phyloP scores from a whole-genome alignment of 768 basidiomycete species.

The Suillus alpinus region DNA sequence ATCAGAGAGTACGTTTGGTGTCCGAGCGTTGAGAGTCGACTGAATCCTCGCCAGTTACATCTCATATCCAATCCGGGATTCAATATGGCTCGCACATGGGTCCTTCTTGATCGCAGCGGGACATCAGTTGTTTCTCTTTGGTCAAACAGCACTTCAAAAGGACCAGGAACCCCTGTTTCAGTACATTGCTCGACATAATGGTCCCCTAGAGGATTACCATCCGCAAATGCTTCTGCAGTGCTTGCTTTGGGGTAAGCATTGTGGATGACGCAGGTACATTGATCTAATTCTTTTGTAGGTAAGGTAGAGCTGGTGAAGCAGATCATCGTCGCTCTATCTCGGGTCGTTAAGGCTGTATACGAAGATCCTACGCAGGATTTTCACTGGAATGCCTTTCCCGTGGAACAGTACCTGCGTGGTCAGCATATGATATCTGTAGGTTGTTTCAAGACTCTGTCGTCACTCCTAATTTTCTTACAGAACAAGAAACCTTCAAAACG shows the following conservation, averaged over 20 bases:
- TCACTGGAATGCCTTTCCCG: conserved; percentile 50
- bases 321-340: conserved; percentile 68
- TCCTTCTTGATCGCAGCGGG: conserved; percentile 79
- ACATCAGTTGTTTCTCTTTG: conserved; percentile 81
- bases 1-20: conserved; percentile 55
- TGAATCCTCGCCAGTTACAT: conserved; percentile 51
- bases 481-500: conserved; percentile 27
- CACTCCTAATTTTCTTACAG: conserved; percentile 10
- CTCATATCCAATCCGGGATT: conserved; percentile 79
- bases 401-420: conserved; percentile 41
- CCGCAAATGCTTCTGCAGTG: conserved; percentile 93
- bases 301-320: conserved; percentile 85
- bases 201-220: conserved; percentile 88
- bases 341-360: conserved; percentile 15
- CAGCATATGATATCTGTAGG: conserved; percentile 20
- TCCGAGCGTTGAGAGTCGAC: not conserved
- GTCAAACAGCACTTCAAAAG: conserved; percentile 37
- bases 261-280: not conserved
- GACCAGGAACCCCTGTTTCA: conserved; percentile 55
- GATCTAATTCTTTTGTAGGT: conserved; percentile 41
- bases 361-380: conserved; percentile 10
- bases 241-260: conserved; percentile 78
- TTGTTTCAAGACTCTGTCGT: not conserved
- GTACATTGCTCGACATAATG: conserved; percentile 78
- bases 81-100: conserved; percentile 87